Evolutionary conservation across 257 asterid species (phyloP), one percentile per base, ranked within the genome.

Genomic region (Solanum piurae): DNA sequence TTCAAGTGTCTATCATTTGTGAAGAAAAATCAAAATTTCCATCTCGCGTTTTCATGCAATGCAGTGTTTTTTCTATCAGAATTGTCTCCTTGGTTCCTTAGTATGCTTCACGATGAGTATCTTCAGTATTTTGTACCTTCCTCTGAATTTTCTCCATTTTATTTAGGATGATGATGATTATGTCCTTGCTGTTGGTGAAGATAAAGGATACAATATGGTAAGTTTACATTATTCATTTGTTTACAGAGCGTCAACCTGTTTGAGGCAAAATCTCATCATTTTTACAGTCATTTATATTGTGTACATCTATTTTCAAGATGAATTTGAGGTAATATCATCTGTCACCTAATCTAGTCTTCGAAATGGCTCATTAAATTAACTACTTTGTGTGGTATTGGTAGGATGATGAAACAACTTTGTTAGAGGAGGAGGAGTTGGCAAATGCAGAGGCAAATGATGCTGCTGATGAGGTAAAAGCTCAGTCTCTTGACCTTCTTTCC

Each of bases 391-490:
- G 80, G 85, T 80, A 86, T 38, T 90, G 86, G 89, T 92, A 96
- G 99, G 99, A 96, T 92, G 99, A 97, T 76, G 99, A 97, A 90
- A 92, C 99, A 71, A 96, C 99, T 73, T 92, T 97, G 89, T 66
- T 90, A 85, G 99, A 96, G 94, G 99, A 97, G 92, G 99, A 97
- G 89, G 95, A 95, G 88, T 89, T 95, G 80, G 98, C 96, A 58
- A 91, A 95, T 89, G 95, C 92, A 12, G 99, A 97, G 86, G 62
- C 92, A 34, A 89, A 86, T 75, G 91, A 91, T 90, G 80, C 90
- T 69, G 83, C 18, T 21, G 95, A 95, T 84, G 99, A 97, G 98
- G 99, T 92, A 88, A 90, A 64, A 73, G 79, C 87, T 46, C 42
- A 64, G 52, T 76, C 38, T n/a, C 80, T 11, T 80, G 85, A 80